A percentile compares a stretch with the other conserved stretches of the same genome.
Conservation (phyloP, 2,329 filamentous ascomycete genomes). For the Aspergillus persii region DNA sequence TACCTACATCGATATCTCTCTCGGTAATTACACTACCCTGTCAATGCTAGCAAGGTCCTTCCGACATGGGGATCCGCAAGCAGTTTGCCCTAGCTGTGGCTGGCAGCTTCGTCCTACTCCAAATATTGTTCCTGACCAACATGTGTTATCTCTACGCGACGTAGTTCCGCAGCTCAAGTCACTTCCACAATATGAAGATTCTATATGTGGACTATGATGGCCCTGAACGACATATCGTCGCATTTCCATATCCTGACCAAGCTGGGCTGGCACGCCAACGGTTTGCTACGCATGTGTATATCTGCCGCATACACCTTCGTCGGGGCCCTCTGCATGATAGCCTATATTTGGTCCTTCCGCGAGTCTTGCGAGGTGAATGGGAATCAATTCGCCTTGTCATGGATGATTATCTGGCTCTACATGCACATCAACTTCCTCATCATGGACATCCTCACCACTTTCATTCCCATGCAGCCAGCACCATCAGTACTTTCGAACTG, state of each 20-base stretch:
- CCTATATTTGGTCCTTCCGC: constrained; percentile 47
- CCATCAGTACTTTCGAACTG: constrained; percentile 45
- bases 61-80: background rate
- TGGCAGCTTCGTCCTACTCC: constrained; percentile 33
- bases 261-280: constrained; percentile 30
- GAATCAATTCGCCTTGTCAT: constrained; percentile 43
- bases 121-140: constrained; percentile 36
- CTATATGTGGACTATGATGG: constrained; percentile 41
- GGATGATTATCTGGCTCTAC: constrained; percentile 47
- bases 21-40: too few relatives aligned
- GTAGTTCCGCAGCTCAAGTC: constrained; percentile 31
- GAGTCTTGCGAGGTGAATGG: constrained; percentile 41
- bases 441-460: constrained; percentile 45
- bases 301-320: constrained; percentile 41
- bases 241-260: constrained; percentile 39
- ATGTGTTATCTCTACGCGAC: constrained; percentile 40
- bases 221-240: constrained; percentile 44
- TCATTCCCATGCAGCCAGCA: constrained; percentile 39
- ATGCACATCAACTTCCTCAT: constrained; percentile 46
- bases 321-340: constrained; percentile 41
- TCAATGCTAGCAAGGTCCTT: background rate
- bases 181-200: constrained; percentile 35
- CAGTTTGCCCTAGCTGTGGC: constrained; percentile 6
- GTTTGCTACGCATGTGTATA: constrained; percentile 33
- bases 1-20: too few relatives aligned